Conservation (phyloP, 2,329 filamentous ascomycete species). For the Cercospora sp. region DNA sequence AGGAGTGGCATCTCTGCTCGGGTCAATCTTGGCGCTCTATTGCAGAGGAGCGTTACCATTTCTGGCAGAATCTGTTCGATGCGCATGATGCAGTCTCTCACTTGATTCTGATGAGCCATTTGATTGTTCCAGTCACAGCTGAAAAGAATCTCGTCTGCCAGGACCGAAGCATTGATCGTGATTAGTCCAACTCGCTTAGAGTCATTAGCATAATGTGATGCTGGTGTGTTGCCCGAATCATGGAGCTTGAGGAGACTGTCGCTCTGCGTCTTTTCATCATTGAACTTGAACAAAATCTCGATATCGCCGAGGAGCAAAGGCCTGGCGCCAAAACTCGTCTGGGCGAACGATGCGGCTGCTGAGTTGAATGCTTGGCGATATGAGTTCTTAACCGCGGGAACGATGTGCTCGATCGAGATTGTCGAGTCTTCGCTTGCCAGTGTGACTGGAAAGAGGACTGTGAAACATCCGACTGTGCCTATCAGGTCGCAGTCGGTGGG, state of each 20-base stretch:
- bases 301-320: neutral
- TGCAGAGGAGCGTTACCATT: neutral
- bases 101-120: neutral
- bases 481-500: neutral
- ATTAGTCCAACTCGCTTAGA: neutral
- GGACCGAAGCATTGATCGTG: neutral
- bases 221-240: neutral
- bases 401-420: neutral
- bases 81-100: neutral
- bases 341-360: neutral
- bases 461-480: neutral
- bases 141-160: neutral
- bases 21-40: neutral
- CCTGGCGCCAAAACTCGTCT: neutral
- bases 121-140: neutral
- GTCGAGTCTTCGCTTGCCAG: neutral
- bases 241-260: neutral
- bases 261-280: neutral
- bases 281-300: neutral
- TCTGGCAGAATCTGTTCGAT: neutral
- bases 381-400: neutral
- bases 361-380: neutral
- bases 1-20: neutral
- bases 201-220: neutral
- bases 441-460: neutral